Percentiles rank a stretch among this genome's conserved stretches.
phyloP scores from a whole-genome alignment of 2,329 filamentous ascomycete genomes.

The Penicillium crustosum region DNA sequence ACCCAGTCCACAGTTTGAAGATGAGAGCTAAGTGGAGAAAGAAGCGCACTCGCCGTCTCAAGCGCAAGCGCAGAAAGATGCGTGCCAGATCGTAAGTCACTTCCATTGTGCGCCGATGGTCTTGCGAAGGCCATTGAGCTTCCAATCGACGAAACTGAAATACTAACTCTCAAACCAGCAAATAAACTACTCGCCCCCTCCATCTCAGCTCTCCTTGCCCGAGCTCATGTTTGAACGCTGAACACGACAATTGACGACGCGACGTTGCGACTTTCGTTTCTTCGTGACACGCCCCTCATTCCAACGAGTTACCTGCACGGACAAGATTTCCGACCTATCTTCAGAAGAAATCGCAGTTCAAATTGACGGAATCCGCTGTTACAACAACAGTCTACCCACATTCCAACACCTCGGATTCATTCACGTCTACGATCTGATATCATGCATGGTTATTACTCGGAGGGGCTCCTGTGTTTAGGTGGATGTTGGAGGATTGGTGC shows the following conservation, averaged over 20 bases:
- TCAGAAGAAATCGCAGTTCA: conserved; percentile 21
- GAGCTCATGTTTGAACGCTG: conserved; percentile 40
- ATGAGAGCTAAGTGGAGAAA: conserved; percentile 99
- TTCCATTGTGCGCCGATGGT: conserved; percentile 1
- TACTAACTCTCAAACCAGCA: conserved; percentile 52
- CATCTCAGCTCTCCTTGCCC: conserved; percentile 51
- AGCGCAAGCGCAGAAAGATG: conserved; percentile 99
- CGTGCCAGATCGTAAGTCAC: conserved; percentile 85
- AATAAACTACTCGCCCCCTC: conserved; percentile 64
- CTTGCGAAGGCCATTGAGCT: background rate
- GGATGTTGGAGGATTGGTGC: conserved; percentile 33
- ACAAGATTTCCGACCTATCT: conserved; percentile 18
- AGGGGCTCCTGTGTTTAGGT: conserved; percentile 36
- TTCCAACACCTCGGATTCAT: conserved; percentile 33
- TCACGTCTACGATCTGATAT: conserved; percentile 31
- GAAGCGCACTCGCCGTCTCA: conserved; percentile 98
- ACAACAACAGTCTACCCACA: conserved; percentile 21
- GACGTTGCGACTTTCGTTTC: conserved; percentile 34
- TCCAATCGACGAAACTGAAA: background rate
- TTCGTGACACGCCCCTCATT: conserved; percentile 29
- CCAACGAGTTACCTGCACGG: conserved; percentile 23
- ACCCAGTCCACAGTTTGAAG: conserved; percentile 39
- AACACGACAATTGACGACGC: conserved; percentile 40
- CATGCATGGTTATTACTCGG: conserved; percentile 29
- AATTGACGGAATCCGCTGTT: conserved; percentile 32